Evolutionary conservation across 2,329 filamentous ascomycete species (phyloP).

Genomic region (Calonectria montana): DNA sequence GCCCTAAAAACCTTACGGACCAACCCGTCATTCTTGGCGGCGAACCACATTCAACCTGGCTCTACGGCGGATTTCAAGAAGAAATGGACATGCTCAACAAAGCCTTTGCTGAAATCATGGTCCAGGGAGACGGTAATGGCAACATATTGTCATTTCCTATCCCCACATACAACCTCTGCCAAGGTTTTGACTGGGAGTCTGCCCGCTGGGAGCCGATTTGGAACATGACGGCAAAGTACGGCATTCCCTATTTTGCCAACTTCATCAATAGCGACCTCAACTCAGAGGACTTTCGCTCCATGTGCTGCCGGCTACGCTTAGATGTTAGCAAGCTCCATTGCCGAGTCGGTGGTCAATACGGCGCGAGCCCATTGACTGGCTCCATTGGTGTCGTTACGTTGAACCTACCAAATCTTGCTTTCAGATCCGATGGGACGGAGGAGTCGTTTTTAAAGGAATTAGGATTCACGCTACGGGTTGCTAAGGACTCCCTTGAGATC

Average conservation of each 20-base stretch:
- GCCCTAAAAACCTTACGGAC: slow-evolving; percentile 27
- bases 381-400: slow-evolving; percentile 38
- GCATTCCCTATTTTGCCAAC: slow-evolving; percentile 40
- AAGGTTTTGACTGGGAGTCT: slow-evolving; percentile 39
- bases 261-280: slow-evolving; percentile 40
- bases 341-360: slow-evolving; percentile 37
- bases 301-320: slow-evolving; percentile 38
- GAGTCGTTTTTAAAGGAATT: slow-evolving; percentile 29
- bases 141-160: slow-evolving; percentile 41
- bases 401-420: slow-evolving; percentile 37
- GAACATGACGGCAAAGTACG: slow-evolving; percentile 42
- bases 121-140: slow-evolving; percentile 38
- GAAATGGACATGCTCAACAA: slow-evolving; percentile 42
- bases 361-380: slow-evolving; percentile 35
- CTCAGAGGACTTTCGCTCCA: slow-evolving; percentile 39
- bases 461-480: slow-evolving; percentile 21
- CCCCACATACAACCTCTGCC: slow-evolving; percentile 36
- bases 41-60: slow-evolving; percentile 27
- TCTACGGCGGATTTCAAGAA: slow-evolving; percentile 37
- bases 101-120: slow-evolving; percentile 41
- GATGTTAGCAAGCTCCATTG: slow-evolving; percentile 40
- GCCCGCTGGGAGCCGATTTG: slow-evolving; percentile 38
- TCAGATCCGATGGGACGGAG: slow-evolving; percentile 23
- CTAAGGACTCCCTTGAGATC: slow-evolving; percentile 37
- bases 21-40: slow-evolving; percentile 37